phyloP scores from a whole-genome alignment of 192 early-diverging fungal species.

The Coemansia sp. region DNA sequence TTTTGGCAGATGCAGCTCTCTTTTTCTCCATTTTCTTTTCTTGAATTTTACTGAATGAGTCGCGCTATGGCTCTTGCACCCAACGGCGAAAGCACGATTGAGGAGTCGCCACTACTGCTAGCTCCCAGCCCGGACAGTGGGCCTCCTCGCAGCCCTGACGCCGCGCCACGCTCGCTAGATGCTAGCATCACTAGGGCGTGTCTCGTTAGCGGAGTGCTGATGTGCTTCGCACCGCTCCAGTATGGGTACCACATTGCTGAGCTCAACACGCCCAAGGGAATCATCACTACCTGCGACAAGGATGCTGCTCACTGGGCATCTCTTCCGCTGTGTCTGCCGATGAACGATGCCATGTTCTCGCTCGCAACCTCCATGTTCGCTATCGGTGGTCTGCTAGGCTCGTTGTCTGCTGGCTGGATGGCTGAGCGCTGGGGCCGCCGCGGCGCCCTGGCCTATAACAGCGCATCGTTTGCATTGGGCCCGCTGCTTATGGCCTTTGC shows the following conservation, averaged over 20 bases:
- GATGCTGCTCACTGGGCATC: slow-evolving; percentile 11
- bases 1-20: not conserved
- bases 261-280: slow-evolving; percentile 51
- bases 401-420: slow-evolving; percentile 63
- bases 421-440: slow-evolving; percentile 72
- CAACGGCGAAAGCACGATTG: slow-evolving; percentile 11
- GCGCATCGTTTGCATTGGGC: slow-evolving; percentile 59
- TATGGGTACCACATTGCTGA: slow-evolving; percentile 55
- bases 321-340: slow-evolving; percentile 67
- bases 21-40: not conserved
- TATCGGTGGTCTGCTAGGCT: slow-evolving; percentile 61
- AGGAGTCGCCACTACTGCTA: slow-evolving; percentile 42
- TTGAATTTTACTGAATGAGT: not conserved
- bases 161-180: slow-evolving; percentile 19
- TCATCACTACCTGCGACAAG: slow-evolving; percentile 40
- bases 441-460: slow-evolving; percentile 64
- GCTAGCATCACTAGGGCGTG: slow-evolving; percentile 44
- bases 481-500: slow-evolving; percentile 67
- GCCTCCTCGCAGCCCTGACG: not conserved
- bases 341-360: slow-evolving; percentile 63
- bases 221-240: slow-evolving; percentile 50
- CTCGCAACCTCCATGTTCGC: slow-evolving; percentile 44
- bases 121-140: not conserved
- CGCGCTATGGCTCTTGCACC: not conserved
- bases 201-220: slow-evolving; percentile 23